phyloP scores from a whole-genome alignment of 2,329 filamentous ascomycete genomes.

The Magnaporthiopsis incrustans region DNA sequence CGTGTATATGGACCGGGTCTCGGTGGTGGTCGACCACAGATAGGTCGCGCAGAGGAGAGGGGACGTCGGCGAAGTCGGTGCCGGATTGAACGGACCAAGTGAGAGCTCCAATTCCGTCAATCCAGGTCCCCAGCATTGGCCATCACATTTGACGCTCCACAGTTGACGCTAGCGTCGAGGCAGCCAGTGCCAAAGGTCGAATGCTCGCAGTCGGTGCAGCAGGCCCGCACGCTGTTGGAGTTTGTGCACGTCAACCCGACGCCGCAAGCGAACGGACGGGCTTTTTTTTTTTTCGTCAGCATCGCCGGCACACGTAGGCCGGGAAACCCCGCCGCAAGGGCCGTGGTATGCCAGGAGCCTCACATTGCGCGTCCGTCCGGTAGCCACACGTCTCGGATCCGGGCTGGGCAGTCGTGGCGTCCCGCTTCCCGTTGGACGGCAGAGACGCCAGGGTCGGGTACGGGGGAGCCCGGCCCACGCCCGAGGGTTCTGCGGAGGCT shows the following conservation, averaged over 20 bases:
- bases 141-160: too few relatives aligned
- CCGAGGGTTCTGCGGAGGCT: not conserved
- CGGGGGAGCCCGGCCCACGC: not conserved
- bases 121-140: too few relatives aligned
- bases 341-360: not conserved
- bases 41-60: constrained; percentile 7
- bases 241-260: constrained; percentile 5
- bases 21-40: constrained; percentile 6
- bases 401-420: not conserved
- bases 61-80: constrained; percentile 4
- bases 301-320: too few relatives aligned
- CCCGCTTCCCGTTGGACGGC: not conserved
- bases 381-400: constrained; percentile 4
- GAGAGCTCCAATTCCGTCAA: too few relatives aligned
- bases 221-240: constrained; percentile 4
- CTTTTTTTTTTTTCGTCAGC: not conserved
- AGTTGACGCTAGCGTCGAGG: not conserved
- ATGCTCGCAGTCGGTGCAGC: constrained; percentile 4
- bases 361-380: constrained; percentile 5
- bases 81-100: not conserved
- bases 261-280: constrained; percentile 5
- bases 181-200: constrained; percentile 3
- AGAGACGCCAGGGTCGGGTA: constrained; percentile 1
- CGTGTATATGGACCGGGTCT: constrained; percentile 1
- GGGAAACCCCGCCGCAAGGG: too few relatives aligned